phyloP scores from a whole-genome alignment of 1,284 basidiomycete genomes.

The Quambalaria eucalypti region DNA sequence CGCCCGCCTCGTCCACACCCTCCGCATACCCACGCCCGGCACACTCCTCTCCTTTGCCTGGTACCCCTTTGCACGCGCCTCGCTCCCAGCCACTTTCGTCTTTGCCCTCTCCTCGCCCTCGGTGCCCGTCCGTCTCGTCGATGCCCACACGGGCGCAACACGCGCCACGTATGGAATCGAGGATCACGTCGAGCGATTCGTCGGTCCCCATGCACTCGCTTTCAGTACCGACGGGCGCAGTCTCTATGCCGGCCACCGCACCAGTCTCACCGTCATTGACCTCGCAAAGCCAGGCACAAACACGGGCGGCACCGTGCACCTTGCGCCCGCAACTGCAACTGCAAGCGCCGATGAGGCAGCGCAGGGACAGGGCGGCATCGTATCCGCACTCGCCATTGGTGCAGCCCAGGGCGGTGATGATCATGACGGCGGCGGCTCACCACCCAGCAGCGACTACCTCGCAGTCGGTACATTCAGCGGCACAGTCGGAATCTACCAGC shows the following conservation, averaged over 20 bases:
- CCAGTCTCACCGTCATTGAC: constrained; percentile 15
- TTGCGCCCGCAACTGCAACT: constrained; percentile 8
- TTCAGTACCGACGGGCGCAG: constrained; percentile 25
- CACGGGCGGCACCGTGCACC: constrained; percentile 14
- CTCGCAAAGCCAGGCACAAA: constrained; percentile 27
- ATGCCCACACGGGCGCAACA: constrained; percentile 10
- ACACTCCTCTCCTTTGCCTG: constrained; percentile 27
- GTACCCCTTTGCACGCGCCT: constrained; percentile 20
- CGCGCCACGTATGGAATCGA: constrained; percentile 31
- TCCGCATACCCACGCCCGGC: constrained; percentile 9
- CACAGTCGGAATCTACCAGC: constrained; percentile 24
- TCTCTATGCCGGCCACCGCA: constrained; percentile 23
- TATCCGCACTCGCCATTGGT: constrained; percentile 18
- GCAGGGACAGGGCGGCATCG: constrained; percentile 16
- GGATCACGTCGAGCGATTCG: constrained; percentile 32
- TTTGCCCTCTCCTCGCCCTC: constrained; percentile 25
- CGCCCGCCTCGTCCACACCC: not conserved
- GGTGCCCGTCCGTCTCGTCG: constrained; percentile 22
- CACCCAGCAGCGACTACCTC: constrained; percentile 26
- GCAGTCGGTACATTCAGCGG: constrained; percentile 29
- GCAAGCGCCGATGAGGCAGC: not conserved
- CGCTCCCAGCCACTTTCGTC: constrained; percentile 17
- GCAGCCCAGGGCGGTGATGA: constrained; percentile 5
- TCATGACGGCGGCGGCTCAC: constrained; percentile 3
- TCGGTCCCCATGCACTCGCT: constrained; percentile 23